Evolutionary conservation across 225 moss, liverwort and hornwort genomes (phyloP).

Genomic region (Antitrichia curtipendula): DNA sequence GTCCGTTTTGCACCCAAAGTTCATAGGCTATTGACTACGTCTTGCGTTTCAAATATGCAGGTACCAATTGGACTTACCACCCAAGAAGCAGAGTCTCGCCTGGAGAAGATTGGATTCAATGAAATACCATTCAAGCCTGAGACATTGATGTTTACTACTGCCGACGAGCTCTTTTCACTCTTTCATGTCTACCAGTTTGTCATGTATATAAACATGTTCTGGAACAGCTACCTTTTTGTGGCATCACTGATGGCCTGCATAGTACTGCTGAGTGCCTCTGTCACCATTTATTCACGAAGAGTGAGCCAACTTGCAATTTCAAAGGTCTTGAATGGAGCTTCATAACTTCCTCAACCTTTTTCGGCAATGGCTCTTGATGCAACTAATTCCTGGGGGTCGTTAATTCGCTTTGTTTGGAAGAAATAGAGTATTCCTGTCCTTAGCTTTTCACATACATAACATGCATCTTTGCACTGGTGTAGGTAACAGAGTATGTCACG

Average conservation of each 20-base stretch:
- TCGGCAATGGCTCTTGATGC: background rate
- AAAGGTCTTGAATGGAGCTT: constrained; percentile 27
- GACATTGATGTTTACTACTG: constrained; percentile 26
- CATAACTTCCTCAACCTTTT: background rate
- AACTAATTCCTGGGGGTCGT: background rate
- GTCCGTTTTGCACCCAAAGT: background rate
- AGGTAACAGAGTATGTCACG: constrained; percentile 59
- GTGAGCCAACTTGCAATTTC: constrained; percentile 49
- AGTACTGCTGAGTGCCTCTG: constrained; percentile 58
- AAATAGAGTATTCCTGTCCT: background rate
- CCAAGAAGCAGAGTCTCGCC: constrained; percentile 42
- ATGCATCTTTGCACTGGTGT: background rate
- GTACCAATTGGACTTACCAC: constrained; percentile 32
- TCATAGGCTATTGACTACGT: background rate
- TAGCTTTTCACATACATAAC: background rate
- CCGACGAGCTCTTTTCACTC: constrained; percentile 62
- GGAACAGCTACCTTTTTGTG: constrained; percentile 83
- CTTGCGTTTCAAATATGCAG: constrained; percentile 19
- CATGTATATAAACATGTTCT: constrained; percentile 51
- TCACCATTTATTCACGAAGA: constrained; percentile 60
- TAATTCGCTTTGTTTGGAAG: background rate
- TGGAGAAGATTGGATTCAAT: constrained; percentile 56
- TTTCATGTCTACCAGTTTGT: constrained; percentile 80
- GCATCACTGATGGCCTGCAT: constrained; percentile 56
- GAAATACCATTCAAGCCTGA: constrained; percentile 78